These are phyloP conservation scores for Graphilbum sp. DNA, from an alignment of 2,329 filamentous ascomycete species.

Conservation along the genomic window DNA sequence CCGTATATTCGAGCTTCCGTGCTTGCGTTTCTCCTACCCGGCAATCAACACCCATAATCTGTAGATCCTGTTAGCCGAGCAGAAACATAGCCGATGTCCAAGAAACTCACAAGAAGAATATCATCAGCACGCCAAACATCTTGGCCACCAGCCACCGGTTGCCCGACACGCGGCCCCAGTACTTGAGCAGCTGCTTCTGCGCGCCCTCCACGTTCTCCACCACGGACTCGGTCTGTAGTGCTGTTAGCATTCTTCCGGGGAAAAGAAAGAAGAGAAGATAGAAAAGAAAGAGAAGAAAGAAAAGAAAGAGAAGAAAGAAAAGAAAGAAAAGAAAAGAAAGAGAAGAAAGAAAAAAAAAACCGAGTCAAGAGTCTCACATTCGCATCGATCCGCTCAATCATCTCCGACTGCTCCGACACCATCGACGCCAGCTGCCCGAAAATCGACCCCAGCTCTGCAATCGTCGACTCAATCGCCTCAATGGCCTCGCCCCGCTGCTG, in stretches of 20 bases:
- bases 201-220: constrained; percentile 98
- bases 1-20: too few relatives aligned
- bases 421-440: constrained; percentile 61
- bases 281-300: too few relatives aligned
- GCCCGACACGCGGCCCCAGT: constrained; percentile 85
- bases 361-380: too few relatives aligned
- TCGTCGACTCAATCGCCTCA: constrained; percentile 90
- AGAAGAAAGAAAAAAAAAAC: too few relatives aligned
- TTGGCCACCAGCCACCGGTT: constrained; percentile 91
- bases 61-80: constrained; percentile 6
- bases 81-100: not conserved
- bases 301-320: too few relatives aligned
- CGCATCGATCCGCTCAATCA: constrained; percentile 40
- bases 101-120: constrained; percentile 57
- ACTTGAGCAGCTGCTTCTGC: constrained; percentile 87
- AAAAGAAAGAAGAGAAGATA: too few relatives aligned
- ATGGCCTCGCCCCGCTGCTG: constrained; percentile 90
- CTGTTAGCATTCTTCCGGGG: not conserved
- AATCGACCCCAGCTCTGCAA: constrained; percentile 61
- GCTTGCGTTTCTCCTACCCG: too few relatives aligned
- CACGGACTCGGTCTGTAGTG: constrained; percentile 74
- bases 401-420: constrained; percentile 94
- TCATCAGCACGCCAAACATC: constrained; percentile 85
- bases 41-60: constrained; percentile 53
- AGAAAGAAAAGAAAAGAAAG: too few relatives aligned